Percentiles rank a stretch among this genome's conserved stretches.
These are phyloP conservation scores for Penicillium sp. DNA, from an alignment of 2,329 filamentous ascomycete species.

Conservation along the genomic window DNA sequence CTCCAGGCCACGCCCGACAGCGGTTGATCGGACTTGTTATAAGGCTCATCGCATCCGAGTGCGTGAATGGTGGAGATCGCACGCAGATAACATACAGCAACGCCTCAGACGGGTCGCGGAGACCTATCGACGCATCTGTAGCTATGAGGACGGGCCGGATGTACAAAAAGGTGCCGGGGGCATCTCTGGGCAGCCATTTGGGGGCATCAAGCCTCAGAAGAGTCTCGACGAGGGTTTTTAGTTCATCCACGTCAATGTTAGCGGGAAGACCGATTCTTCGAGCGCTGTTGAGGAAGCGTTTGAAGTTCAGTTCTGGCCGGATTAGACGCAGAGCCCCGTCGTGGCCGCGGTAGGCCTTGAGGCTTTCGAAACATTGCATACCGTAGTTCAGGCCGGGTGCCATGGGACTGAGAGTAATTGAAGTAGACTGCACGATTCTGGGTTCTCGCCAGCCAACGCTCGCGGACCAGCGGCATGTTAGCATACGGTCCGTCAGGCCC, in stretches of 20 bases:
- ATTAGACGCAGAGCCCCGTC: slow-evolving; percentile 69
- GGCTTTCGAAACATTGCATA: slow-evolving; percentile 79
- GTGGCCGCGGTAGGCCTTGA: slow-evolving; percentile 63
- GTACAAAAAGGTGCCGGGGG: slow-evolving; percentile 69
- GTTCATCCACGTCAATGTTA: slow-evolving; percentile 62
- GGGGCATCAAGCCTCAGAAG: slow-evolving; percentile 40
- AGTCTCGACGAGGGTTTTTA: slow-evolving; percentile 65
- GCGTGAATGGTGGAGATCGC: slow-evolving; percentile 31
- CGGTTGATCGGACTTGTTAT: slow-evolving; percentile 76
- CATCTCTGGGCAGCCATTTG: slow-evolving; percentile 21
- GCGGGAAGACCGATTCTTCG: slow-evolving; percentile 65
- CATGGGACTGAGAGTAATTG: slow-evolving; percentile 68
- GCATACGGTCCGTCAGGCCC: slow-evolving; percentile 71
- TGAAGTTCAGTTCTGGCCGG: slow-evolving; percentile 64
- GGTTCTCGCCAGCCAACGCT: slow-evolving; percentile 65
- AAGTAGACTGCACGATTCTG: slow-evolving; percentile 67
- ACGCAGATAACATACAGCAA: slow-evolving; percentile 77
- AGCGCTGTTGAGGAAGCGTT: slow-evolving; percentile 52
- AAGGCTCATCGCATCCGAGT: slow-evolving; percentile 54
- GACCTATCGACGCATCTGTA: slow-evolving; percentile 73
- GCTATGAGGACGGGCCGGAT: slow-evolving; percentile 84
- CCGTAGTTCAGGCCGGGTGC: slow-evolving; percentile 77
- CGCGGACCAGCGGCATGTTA: slow-evolving; percentile 62
- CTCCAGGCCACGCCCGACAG: slow-evolving; percentile 88
- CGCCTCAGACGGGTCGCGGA: slow-evolving; percentile 76